These are phyloP conservation scores for Fusarium brevicatenulatum DNA, from an alignment of 2,329 filamentous ascomycete species.

Conservation along the genomic window DNA sequence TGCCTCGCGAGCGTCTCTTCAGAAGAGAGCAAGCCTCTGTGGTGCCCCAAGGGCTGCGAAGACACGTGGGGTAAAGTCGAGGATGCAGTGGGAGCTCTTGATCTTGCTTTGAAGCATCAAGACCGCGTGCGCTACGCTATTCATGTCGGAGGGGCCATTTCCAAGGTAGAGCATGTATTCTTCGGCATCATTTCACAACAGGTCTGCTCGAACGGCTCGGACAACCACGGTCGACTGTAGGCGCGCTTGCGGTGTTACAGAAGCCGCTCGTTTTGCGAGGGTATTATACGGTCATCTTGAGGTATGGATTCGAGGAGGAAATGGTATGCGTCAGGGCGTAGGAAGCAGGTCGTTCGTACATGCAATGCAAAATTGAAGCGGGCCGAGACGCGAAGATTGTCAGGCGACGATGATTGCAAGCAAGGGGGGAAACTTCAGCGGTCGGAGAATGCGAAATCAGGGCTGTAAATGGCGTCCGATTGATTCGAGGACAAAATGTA, in stretches of 20 bases:
- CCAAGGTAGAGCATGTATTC: no score
- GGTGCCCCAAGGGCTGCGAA: neutral
- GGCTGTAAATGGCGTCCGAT: neutral
- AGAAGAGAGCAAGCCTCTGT: neutral
- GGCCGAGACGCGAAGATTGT: neutral
- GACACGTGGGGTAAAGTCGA: fast-evolving
- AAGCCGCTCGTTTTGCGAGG: neutral
- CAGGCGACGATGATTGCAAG: no score
- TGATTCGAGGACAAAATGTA: neutral
- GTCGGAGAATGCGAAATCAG: neutral
- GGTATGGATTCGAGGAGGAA: neutral
- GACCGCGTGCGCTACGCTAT: no score
- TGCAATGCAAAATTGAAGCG: neutral
- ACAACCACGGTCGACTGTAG: neutral
- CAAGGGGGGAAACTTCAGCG: no score
- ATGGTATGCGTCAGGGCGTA: no score
- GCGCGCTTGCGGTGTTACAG: neutral
- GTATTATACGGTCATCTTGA: neutral
- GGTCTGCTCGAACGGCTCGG: fast-evolving
- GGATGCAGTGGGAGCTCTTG: neutral
- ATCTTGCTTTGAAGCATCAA: neutral
- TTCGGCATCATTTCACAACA: neutral
- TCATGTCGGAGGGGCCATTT: neutral
- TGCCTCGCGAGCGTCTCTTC: neutral
- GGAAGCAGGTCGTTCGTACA: fast-evolving